These are phyloP conservation scores for Podosphaera aphanis DNA, from an alignment of 2,329 filamentous ascomycete genomes.

Conservation along the genomic window DNA sequence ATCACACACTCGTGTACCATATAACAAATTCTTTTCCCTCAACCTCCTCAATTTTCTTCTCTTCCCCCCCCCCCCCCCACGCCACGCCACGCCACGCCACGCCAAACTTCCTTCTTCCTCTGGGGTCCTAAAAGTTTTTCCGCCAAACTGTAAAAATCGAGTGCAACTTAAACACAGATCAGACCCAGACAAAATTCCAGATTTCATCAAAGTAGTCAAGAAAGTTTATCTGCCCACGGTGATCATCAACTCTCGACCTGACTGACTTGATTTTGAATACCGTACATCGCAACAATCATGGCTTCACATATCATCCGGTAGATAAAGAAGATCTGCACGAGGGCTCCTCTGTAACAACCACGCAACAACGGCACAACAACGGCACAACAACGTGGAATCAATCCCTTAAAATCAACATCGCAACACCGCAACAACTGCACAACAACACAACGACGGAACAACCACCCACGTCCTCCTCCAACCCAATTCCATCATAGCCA, in stretches of 20 bases:
- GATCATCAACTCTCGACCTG: background rate
- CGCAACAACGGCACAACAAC: background rate
- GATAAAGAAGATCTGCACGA: background rate
- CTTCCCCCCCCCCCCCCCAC: no score
- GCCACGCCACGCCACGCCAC: no score
- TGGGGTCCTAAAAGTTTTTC: background rate
- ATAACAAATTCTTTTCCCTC: background rate
- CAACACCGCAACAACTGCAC: background rate
- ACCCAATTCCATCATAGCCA: no score
- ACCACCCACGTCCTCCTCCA: no score
- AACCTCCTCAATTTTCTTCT: background rate
- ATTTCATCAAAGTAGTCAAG: background rate
- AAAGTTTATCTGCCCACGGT: background rate
- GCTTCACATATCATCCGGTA: background rate
- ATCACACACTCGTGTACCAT: no score
- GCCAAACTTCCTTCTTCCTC: no score
- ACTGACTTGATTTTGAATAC: background rate
- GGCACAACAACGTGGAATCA: background rate
- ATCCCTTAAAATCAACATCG: background rate
- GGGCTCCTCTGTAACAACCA: background rate
- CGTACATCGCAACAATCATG: background rate
- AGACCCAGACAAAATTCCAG: background rate
- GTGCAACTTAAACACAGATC: no score
- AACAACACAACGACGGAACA: no score
- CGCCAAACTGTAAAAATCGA: background rate